Percentiles rank a stretch among this genome's conserved stretches.
Conservation (phyloP, 2,329 filamentous ascomycete species). For the Boeremia exigua region DNA sequence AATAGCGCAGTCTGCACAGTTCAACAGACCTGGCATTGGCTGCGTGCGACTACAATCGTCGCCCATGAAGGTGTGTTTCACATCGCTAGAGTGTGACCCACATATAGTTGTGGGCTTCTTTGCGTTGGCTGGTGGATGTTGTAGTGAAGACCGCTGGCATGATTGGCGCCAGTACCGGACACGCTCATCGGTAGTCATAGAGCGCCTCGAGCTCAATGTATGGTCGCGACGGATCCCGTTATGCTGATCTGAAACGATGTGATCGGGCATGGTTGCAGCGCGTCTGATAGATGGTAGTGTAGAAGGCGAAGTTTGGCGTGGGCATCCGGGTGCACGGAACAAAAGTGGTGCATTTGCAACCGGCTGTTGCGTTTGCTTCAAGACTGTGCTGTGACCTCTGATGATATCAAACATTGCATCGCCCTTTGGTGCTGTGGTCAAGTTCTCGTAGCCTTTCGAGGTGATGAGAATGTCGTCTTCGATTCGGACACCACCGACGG, state of each 20-base stretch:
- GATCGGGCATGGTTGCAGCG: conserved; percentile 33
- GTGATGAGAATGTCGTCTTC: conserved; percentile 79
- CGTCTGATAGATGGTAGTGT: conserved; percentile 24
- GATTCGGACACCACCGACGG: conserved; percentile 76
- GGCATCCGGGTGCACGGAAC: conserved; percentile 37
- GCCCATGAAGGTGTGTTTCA: conserved; percentile 29
- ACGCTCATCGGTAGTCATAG: conserved; percentile 35
- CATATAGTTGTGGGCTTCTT: conserved; percentile 23
- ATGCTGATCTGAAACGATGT: background rate
- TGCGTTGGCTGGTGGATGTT: background rate
- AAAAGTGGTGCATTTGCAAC: conserved; percentile 16
- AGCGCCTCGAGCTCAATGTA: conserved; percentile 25
- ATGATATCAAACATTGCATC: conserved; percentile 67
- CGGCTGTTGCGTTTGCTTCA: background rate
- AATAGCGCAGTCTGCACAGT: conserved; percentile 34
- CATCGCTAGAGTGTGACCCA: conserved; percentile 14
- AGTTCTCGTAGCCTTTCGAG: conserved; percentile 70
- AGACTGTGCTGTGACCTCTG: conserved; percentile 11
- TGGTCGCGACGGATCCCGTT: conserved; percentile 25
- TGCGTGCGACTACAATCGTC: background rate
- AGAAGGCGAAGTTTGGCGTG: conserved; percentile 17
- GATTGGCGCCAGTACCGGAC: conserved; percentile 26
- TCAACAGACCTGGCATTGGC: background rate
- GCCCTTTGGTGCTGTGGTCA: conserved; percentile 75
- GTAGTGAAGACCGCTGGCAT: background rate